Conservation (phyloP, 202 grass and related monocot genomes). For the Eragrostis tef region DNA sequence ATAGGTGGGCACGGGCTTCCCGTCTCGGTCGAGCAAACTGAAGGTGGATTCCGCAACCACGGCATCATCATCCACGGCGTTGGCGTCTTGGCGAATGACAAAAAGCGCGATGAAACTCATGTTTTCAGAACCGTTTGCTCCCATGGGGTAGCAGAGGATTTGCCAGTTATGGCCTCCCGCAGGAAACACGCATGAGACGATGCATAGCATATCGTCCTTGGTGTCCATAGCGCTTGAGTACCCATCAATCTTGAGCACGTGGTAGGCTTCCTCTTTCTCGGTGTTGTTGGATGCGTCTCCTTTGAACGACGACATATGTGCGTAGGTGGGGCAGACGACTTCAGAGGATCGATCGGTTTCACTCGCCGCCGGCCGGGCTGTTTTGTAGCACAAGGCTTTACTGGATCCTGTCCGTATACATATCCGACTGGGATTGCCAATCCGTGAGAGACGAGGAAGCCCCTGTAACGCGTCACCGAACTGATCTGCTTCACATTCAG, state of each 20-base stretch:
- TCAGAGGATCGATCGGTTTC: too few species aligned
- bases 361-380: too few species aligned
- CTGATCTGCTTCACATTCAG: too few species aligned
- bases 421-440: too few species aligned
- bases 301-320: too few species aligned
- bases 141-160: background rate
- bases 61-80: background rate
- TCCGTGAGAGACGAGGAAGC: too few species aligned
- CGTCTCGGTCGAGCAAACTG: background rate
- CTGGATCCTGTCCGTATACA: too few species aligned
- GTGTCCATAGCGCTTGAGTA: background rate
- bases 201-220: background rate
- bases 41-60: background rate
- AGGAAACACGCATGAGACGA: background rate
- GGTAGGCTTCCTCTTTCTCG: too few species aligned
- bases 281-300: too few species aligned
- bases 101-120: background rate
- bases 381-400: too few species aligned
- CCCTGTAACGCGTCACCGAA: too few species aligned
- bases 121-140: background rate
- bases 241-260: background rate
- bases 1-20: background rate
- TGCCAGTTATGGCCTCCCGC: background rate
- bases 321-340: too few species aligned
- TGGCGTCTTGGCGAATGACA: background rate